Evolutionary conservation across 805 yeast species (phyloP).

Genomic region (Saturnispora kantuleensis): DNA sequence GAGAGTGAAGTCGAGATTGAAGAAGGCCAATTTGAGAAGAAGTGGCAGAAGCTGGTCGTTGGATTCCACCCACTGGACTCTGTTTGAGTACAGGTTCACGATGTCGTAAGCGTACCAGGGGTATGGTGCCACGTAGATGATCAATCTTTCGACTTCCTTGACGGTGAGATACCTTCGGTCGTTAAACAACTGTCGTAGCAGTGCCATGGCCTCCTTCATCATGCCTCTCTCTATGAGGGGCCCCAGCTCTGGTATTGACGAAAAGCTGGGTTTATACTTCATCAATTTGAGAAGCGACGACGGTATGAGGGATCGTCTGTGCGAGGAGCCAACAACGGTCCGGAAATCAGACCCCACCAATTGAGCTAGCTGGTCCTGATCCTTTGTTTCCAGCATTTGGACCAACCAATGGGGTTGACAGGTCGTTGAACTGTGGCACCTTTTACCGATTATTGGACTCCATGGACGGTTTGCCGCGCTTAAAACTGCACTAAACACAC

Average conservation of each 20-base stretch:
- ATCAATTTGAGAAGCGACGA: constrained; percentile 1
- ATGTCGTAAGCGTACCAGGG: constrained; percentile 16
- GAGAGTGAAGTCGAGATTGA: constrained; percentile 17
- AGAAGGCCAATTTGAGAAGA: constrained; percentile 15
- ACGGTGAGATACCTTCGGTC: constrained; percentile 14
- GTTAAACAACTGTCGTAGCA: constrained; percentile 6
- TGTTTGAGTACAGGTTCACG: constrained; percentile 12
- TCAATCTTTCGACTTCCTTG: constrained; percentile 18
- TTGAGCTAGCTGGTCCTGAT: not conserved
- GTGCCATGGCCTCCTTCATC: constrained; percentile 5
- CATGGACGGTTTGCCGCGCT: too few species aligned
- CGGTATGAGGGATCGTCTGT: constrained; percentile 2
- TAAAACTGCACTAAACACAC: too few species aligned
- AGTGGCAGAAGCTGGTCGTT: constrained; percentile 12
- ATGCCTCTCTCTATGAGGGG: constrained; percentile 3
- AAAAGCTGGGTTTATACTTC: constrained; percentile 2
- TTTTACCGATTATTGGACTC: too few species aligned
- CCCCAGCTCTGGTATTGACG: constrained; percentile 6
- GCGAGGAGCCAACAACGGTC: not conserved
- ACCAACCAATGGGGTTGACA: too few species aligned
- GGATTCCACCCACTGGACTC: constrained; percentile 14
- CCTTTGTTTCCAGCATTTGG: not conserved
- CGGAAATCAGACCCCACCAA: too few species aligned
- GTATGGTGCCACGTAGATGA: constrained; percentile 12
- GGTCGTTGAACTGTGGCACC: too few species aligned